phyloP scores from a whole-genome alignment of 192 early-diverging fungal genomes.

The Coemansia pectinata region DNA sequence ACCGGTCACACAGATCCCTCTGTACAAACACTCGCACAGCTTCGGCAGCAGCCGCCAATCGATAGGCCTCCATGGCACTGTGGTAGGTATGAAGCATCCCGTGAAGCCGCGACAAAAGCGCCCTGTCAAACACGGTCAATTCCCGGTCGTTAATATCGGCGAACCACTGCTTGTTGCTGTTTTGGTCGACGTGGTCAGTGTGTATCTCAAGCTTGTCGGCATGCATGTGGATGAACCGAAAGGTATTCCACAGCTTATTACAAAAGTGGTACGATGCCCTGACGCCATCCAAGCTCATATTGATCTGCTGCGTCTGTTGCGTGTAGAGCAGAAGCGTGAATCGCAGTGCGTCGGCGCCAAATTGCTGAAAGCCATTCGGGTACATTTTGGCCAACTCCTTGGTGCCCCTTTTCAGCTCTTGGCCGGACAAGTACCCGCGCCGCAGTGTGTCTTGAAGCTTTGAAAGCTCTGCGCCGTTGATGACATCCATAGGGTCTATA shows the following conservation, averaged over 20 bases:
- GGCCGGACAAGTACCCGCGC: conserved; percentile 69
- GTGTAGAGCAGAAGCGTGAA: conserved; percentile 69
- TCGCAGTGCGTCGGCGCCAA: conserved; percentile 89
- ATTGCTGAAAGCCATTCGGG: conserved; percentile 86
- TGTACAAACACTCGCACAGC: conserved; percentile 85
- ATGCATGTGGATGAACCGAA: conserved; percentile 55
- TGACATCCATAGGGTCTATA: conserved; percentile 69
- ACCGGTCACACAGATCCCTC: conserved; percentile 93
- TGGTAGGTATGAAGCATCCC: conserved; percentile 68
- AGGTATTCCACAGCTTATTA: conserved; percentile 97
- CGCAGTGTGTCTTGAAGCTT: conserved; percentile 69
- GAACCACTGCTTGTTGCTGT: conserved; percentile 13
- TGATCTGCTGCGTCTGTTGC: conserved; percentile 87
- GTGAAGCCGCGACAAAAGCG: conserved; percentile 81
- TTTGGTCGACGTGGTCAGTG: background rate
- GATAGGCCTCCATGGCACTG: conserved; percentile 64
- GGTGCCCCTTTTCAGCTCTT: conserved; percentile 72
- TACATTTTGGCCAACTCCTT: conserved; percentile 73
- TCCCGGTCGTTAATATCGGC: conserved; percentile 32
- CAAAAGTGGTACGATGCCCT: conserved; percentile 86
- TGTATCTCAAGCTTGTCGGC: conserved; percentile 18
- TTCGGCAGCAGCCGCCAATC: conserved; percentile 77
- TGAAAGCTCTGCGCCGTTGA: conserved; percentile 61
- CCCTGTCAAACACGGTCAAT: conserved; percentile 76
- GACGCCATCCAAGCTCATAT: conserved; percentile 86